Evolutionary conservation across 2,329 filamentous ascomycete species (phyloP), one percentile per base, ranked within the genome.

Genomic region (Teratosphaeria epicoccoides): DNA sequence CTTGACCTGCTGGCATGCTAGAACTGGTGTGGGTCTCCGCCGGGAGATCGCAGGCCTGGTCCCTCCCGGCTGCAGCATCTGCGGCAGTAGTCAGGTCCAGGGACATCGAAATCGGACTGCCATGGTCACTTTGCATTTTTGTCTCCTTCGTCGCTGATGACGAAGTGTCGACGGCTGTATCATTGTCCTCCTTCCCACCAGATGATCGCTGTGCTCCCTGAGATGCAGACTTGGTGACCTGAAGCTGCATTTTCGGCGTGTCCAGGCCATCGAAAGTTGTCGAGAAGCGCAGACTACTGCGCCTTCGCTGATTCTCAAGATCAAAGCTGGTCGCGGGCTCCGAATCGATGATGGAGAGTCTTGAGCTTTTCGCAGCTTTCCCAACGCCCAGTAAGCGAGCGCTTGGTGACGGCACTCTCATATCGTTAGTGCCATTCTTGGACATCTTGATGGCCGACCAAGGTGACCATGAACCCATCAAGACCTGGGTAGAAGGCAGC

Each of bases 401-500:
- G 24, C 11, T 24, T 23, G 24, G 29, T n/a, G 29, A 52, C 11
- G 14, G 11, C 10, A n/a, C 22, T 12, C 4, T 23, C 3, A 40
- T 20, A 40, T 9, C 20, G 7, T 14, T 17, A 17, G 33, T 40
- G n/a, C 33, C 14, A 7, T n/a, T n/a, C 5, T 40, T 40, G 9
- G 33, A 6, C n/a, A 7, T 73, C 60, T 73, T 74, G 28, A 68
- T 61, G 10, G 70, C 71, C 53, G 61, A 73, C 71, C 43, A 72
- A 59, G 45, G 70, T 64, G 49, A 65, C 68, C 56, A 68, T 7
- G 65, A 69, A 24, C 66, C 64, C 46, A 75, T 67, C 7, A 76
- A 59, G 14, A 71, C 70, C 50, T 76, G 73, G 2, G 73, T 76
- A 52, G 69, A 72, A 26, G 71, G 63, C 47, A 62, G 28, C 7